These are phyloP conservation scores for Erysimum cheiri DNA, from an alignment of 441 rosid species.

Conservation along the genomic window DNA sequence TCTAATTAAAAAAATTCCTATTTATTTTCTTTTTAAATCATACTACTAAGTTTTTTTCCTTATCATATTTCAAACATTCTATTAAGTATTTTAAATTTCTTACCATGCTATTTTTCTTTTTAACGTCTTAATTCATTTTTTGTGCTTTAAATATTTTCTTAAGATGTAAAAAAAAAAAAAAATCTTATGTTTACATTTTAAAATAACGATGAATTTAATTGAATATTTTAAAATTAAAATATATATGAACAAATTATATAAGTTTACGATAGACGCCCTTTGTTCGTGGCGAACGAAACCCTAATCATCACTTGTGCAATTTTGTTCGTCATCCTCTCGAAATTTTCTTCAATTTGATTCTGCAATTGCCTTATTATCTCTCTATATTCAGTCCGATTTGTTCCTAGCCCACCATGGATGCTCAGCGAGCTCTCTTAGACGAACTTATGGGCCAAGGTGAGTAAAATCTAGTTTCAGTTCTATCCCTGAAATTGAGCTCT, in stretches of 20 bases:
- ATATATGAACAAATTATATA: too few species aligned
- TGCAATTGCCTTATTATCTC: neutral
- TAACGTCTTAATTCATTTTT: too few species aligned
- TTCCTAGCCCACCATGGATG: constrained; percentile 63
- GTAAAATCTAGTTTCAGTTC: constrained; percentile 9
- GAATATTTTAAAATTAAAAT: too few species aligned
- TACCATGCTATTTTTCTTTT: too few species aligned
- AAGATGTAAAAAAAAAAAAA: too few species aligned
- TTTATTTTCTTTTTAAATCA: too few species aligned
- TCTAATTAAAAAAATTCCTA: constrained; percentile 28
- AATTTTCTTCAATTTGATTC: constrained; percentile 12
- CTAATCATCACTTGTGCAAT: constrained; percentile 35
- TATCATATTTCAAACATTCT: too few species aligned
- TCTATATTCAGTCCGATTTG: constrained; percentile 2
- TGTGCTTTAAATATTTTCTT: too few species aligned
- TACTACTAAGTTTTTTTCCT: too few species aligned
- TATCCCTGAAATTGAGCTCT: neutral
- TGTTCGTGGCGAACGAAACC: constrained; percentile 39
- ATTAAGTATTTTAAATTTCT: too few species aligned
- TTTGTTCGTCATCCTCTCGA: constrained; percentile 20
- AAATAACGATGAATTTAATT: too few species aligned
- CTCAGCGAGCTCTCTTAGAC: constrained; percentile 94
- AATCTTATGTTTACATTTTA: too few species aligned
- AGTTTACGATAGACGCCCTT: neutral
- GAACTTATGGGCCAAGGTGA: constrained; percentile 98